Evolutionary conservation across 1,139 yeast genomes (phyloP).

Genomic region (Zygoascus sp.): DNA sequence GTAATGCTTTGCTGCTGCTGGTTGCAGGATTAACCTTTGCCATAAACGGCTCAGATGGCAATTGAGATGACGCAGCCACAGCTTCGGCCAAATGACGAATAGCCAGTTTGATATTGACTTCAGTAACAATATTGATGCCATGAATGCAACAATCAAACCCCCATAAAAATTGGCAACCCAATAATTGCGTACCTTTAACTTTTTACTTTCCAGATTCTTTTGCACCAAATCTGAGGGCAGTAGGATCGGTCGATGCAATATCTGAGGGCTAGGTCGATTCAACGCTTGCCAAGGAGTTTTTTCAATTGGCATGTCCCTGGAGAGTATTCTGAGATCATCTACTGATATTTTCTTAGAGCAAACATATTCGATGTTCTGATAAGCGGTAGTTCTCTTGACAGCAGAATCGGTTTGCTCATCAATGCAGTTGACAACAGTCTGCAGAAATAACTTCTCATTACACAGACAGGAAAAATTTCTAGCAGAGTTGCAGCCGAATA

Average conservation of each 20-base stretch:
- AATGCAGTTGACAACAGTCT: slow-evolving; percentile 18
- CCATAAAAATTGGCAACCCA: slow-evolving; percentile 11
- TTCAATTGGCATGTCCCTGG: slow-evolving; percentile 6
- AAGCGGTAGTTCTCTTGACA: background rate
- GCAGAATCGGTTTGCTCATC: slow-evolving; percentile 4
- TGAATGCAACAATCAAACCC: slow-evolving; percentile 22
- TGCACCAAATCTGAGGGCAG: background rate
- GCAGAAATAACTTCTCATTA: slow-evolving; percentile 12
- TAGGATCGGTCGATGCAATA: slow-evolving; percentile 5
- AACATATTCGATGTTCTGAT: slow-evolving; percentile 4
- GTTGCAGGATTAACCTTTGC: slow-evolving; percentile 28
- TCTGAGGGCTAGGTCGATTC: background rate
- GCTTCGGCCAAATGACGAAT: slow-evolving; percentile 31
- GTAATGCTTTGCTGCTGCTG: slow-evolving; percentile 27
- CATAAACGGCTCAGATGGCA: slow-evolving; percentile 30
- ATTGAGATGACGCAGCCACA: slow-evolving; percentile 30
- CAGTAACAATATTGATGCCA: slow-evolving; percentile 31
- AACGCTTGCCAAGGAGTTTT: slow-evolving; percentile 1
- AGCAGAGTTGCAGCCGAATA: slow-evolving; percentile 11
- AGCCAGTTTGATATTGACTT: slow-evolving; percentile 15
- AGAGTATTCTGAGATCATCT: slow-evolving; percentile 5
- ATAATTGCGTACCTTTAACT: slow-evolving; percentile 10
- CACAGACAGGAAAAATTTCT: slow-evolving; percentile 15
- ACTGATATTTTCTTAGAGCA: background rate
- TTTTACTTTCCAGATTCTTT: slow-evolving; percentile 11